Conservation (phyloP, 2,329 filamentous ascomycete species). For the Penicillium sp. region DNA sequence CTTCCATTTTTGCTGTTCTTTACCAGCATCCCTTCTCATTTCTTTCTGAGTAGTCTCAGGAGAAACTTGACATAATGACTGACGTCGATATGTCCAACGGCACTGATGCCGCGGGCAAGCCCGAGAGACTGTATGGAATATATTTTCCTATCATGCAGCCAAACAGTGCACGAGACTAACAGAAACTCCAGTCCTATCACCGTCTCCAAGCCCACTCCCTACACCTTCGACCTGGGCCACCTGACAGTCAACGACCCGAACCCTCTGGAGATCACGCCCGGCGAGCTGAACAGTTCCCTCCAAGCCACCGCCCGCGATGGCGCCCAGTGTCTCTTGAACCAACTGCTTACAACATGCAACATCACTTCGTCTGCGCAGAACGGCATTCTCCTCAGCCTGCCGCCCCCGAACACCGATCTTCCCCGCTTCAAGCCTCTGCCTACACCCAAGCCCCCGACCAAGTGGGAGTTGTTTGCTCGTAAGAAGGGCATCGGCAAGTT, state of each 20-base stretch:
- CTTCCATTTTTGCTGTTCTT: not conserved
- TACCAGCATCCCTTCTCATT: not conserved
- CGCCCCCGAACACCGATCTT: constrained; percentile 65
- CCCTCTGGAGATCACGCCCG: constrained; percentile 61
- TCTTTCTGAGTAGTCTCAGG: not conserved
- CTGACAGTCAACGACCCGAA: constrained; percentile 86
- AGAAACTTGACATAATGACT: constrained; percentile 23
- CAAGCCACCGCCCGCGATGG: constrained; percentile 77
- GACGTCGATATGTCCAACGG: constrained; percentile 27
- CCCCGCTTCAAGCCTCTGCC: constrained; percentile 93
- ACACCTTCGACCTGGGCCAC: constrained; percentile 87
- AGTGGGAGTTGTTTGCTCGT: constrained; percentile 93
- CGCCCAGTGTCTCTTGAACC: constrained; percentile 88
- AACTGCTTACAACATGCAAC: constrained; percentile 84
- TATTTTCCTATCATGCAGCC: not conserved
- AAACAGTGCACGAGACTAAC: constrained; percentile 19
- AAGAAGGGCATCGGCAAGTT: constrained; percentile 91
- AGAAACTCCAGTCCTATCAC: constrained; percentile 50
- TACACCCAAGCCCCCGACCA: constrained; percentile 75
- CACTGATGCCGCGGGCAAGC: constrained; percentile 26
- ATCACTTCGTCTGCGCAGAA: constrained; percentile 63
- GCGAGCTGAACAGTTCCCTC: constrained; percentile 64
- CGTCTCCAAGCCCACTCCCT: constrained; percentile 80
- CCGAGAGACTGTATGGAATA: constrained; percentile 41
- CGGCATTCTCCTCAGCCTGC: constrained; percentile 77